A percentile compares a stretch with the other conserved stretches of the same genome.
Conservation (phyloP, 495 filamentous ascomycete genomes). For the Astrothelium subdiscretum region DNA sequence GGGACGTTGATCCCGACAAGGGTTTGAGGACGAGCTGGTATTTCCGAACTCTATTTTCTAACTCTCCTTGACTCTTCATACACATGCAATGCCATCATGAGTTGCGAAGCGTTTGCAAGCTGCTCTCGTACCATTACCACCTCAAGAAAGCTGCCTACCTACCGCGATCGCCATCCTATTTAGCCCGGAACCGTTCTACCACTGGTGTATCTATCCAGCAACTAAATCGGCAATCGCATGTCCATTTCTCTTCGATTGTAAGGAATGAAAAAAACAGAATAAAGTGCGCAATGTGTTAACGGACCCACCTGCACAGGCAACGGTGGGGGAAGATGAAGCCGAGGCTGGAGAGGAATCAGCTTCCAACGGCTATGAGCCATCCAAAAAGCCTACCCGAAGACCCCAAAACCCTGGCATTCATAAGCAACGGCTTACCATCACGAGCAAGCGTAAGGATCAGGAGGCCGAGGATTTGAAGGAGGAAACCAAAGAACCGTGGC, state of each 20-base stretch:
- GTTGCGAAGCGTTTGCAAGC: background rate
- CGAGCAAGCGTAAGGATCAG: background rate
- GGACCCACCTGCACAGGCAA: background rate
- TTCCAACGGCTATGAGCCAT: too few relatives aligned
- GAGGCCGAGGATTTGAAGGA: background rate
- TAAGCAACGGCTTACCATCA: background rate
- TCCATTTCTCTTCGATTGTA: background rate
- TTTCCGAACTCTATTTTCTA: background rate
- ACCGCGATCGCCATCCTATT: background rate
- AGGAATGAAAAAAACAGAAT: background rate
- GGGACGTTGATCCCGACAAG: background rate
- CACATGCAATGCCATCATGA: background rate
- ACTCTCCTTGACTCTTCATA: background rate
- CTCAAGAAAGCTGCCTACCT: background rate
- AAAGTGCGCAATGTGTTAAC: background rate
- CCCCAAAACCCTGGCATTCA: background rate
- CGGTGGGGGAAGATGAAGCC: background rate
- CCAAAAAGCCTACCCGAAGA: too few relatives aligned
- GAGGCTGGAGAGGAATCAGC: background rate
- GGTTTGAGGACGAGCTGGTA: background rate
- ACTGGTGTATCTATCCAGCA: background rate
- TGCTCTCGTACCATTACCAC: background rate
- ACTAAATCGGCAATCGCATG: background rate
- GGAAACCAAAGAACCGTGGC: conserved; percentile 44
- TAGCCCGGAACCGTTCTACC: background rate